These are phyloP conservation scores for Tuber brumale DNA, from an alignment of 495 filamentous ascomycete species.

Conservation along the genomic window DNA sequence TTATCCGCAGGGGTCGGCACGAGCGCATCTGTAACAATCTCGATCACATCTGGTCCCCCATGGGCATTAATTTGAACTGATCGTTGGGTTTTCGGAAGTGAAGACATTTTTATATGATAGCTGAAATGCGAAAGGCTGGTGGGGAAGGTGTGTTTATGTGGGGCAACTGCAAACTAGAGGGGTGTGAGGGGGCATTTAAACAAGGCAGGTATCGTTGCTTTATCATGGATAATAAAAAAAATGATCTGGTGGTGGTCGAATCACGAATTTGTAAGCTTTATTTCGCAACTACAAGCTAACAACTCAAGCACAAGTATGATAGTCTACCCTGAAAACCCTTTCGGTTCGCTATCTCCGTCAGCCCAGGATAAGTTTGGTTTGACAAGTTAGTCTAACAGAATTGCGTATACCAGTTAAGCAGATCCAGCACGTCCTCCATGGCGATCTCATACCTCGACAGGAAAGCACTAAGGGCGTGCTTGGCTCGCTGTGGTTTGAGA, in stretches of 20 bases:
- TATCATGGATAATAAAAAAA: not conserved
- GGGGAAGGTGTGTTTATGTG: not conserved
- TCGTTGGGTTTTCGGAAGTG: slow-evolving; percentile 32
- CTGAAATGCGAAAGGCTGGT: not conserved
- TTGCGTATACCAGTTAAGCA: too few species aligned
- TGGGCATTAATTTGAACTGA: slow-evolving; percentile 55
- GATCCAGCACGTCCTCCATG: too few species aligned
- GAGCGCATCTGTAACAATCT: slow-evolving; percentile 67
- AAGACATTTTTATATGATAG: slow-evolving; percentile 25
- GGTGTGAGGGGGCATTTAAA: not conserved
- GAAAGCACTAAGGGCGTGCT: too few species aligned
- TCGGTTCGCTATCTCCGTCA: too few species aligned
- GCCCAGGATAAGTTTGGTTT: too few species aligned
- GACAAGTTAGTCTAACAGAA: too few species aligned
- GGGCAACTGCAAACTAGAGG: not conserved
- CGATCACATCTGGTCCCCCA: slow-evolving; percentile 71
- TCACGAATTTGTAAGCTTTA: not conserved
- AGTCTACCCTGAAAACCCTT: too few species aligned
- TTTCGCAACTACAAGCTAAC: not conserved
- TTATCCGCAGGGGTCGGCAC: slow-evolving; percentile 65
- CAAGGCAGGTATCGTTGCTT: not conserved
- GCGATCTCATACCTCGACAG: too few species aligned
- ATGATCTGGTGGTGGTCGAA: not conserved
- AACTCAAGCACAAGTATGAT: too few species aligned
- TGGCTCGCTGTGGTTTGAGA: too few species aligned